Evolutionary conservation across 2,329 filamentous ascomycete species (phyloP), one percentile per base, ranked within the genome.

Genomic region (Sphaerostilbella broomeana): DNA sequence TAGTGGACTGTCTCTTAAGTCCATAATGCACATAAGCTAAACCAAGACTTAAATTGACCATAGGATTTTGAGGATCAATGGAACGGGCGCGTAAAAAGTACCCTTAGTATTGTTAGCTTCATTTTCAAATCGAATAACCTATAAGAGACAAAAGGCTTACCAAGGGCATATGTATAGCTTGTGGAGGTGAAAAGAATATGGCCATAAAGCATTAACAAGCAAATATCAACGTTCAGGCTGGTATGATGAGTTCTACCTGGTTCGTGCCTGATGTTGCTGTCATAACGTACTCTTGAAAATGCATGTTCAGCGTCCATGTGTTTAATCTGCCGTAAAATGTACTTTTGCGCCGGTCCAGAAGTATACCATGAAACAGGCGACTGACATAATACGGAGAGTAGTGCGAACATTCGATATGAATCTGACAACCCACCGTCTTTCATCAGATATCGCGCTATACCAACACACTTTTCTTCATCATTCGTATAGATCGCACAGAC

Each of bases 291-390:
- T n/a, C n/a, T n/a, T n/a, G n/a, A n/a, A n/a, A n/a, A n/a, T n/a
- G n/a, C n/a, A n/a, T n/a, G n/a, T n/a, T 73, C 68, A 63, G 68
- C 30, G 82, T 98, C 92, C 67, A 94, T 85, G 4, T 80, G 79
- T 60, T 94, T 94, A 62, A 98, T 86, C 62, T 94, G 87, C 4
- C 92, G 81, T 42, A 95, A 71, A 53, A 97, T 80, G 56, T 86
- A 94, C 59, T 97, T 97, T 60, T 95, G 88, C 15, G 83, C 81
- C 0, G 86, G 81, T 0, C 86, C 84, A 3, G 83, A 82, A 36
- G 82, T 82, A 60, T 90, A 95, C 69, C 83, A 86, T 20, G 79
- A 75, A 25, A 78, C 70, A 2, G 82, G 78, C 11, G 85, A 81
- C 37, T 86, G 79, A 53, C 79, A 86, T 6, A 94, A 68, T 13